Evolutionary conservation across 2,329 filamentous ascomycete genomes (phyloP).

Genomic region (Sporothrix sp.): DNA sequence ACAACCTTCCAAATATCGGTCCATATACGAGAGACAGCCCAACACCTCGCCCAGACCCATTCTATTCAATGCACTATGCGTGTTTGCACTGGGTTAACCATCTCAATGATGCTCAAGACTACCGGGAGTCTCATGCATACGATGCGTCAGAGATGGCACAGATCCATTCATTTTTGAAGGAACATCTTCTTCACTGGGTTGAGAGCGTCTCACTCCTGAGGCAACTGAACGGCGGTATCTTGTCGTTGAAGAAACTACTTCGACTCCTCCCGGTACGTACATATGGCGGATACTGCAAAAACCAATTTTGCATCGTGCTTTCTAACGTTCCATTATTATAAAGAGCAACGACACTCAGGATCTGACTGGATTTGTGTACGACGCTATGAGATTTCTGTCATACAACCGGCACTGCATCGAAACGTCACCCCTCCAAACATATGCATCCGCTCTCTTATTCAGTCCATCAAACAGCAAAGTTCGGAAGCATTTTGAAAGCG

Average conservation of each 20-base stretch:
- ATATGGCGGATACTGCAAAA: too few species aligned
- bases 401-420: conserved; percentile 12
- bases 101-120: background rate
- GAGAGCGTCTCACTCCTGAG: too few species aligned
- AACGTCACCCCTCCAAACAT: conserved; percentile 13
- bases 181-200: too few species aligned
- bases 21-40: background rate
- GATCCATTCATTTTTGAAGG: background rate
- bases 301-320: too few species aligned
- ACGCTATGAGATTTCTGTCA: too few species aligned
- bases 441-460: conserved; percentile 14
- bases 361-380: background rate
- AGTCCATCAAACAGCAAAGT: conserved; percentile 5
- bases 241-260: too few species aligned
- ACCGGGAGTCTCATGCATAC: background rate
- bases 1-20: background rate
- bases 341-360: too few species aligned
- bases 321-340: too few species aligned
- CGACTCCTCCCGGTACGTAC: too few species aligned
- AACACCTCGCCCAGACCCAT: background rate
- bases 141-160: background rate
- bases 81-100: background rate
- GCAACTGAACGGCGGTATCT: too few species aligned
- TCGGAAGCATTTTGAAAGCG: background rate
- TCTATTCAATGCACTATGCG: background rate